phyloP scores from a whole-genome alignment of 2,329 filamentous ascomycete genomes.

The Anthostomella pinea region DNA sequence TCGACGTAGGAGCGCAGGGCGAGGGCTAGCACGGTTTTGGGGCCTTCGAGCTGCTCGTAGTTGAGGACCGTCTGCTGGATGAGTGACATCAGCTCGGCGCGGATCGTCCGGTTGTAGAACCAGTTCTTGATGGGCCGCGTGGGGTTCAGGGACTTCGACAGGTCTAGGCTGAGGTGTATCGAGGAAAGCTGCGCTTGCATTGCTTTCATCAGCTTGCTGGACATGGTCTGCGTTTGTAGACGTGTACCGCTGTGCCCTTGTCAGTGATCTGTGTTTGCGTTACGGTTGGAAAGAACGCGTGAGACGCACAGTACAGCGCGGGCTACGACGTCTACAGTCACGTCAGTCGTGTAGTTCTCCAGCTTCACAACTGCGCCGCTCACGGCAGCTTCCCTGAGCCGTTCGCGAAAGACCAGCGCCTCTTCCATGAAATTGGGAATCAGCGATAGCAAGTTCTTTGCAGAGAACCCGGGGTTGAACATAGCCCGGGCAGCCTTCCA shows the following conservation, averaged over 20 bases:
- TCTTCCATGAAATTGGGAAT: constrained; percentile 34
- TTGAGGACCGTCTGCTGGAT: constrained; percentile 24
- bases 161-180: constrained; percentile 19
- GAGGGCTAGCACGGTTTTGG: constrained; percentile 30
- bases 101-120: constrained; percentile 28
- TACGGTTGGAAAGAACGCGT: constrained; percentile 1
- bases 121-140: constrained; percentile 21
- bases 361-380: constrained; percentile 26
- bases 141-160: constrained; percentile 18
- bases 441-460: constrained; percentile 34
- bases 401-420: constrained; percentile 23
- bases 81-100: constrained; percentile 24
- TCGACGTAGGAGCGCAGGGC: constrained; percentile 25
- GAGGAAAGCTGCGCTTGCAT: constrained; percentile 19
- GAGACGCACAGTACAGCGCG: constrained; percentile 29
- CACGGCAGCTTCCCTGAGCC: constrained; percentile 20
- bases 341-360: constrained; percentile 26
- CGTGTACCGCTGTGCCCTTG: constrained; percentile 15
- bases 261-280: constrained; percentile 10
- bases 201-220: constrained; percentile 15
- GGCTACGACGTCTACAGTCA: constrained; percentile 30
- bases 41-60: constrained; percentile 21
- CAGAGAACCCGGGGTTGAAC: constrained; percentile 39
- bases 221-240: constrained; percentile 15
- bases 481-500: constrained; percentile 36